These are phyloP conservation scores for Penicillium sp. DNA, from an alignment of 2,329 filamentous ascomycete species.

Conservation along the genomic window DNA sequence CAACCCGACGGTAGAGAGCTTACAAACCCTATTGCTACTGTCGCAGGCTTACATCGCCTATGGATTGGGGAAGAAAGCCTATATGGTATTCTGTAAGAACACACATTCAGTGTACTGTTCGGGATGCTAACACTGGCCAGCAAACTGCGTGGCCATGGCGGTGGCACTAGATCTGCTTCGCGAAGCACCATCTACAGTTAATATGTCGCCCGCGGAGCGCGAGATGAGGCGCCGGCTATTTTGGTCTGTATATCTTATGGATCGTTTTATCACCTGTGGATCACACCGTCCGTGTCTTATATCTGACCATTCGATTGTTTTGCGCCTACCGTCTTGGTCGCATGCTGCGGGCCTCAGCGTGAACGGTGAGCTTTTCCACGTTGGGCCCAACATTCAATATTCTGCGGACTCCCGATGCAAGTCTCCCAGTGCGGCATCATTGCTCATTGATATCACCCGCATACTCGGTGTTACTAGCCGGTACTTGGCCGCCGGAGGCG, in stretches of 20 bases:
- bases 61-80: conserved; percentile 76
- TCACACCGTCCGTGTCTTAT: conserved; percentile 78
- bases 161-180: conserved; percentile 75
- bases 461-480: conserved; percentile 78
- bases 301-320: conserved; percentile 66
- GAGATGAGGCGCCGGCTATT: conserved; percentile 76
- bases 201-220: conserved; percentile 62
- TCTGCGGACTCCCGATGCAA: conserved; percentile 64
- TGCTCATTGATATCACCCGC: conserved; percentile 78
- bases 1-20: conserved; percentile 70
- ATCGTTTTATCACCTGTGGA: conserved; percentile 75
- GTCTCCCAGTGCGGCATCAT: conserved; percentile 67
- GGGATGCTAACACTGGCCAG: conserved; percentile 39
- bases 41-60: conserved; percentile 70
- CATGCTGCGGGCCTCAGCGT: conserved; percentile 57
- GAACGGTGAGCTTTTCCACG: conserved; percentile 77
- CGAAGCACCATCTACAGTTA: conserved; percentile 61
- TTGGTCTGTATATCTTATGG: conserved; percentile 83
- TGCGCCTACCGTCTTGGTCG: conserved; percentile 71
- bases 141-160: conserved; percentile 73
- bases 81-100: conserved; percentile 70
- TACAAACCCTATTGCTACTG: conserved; percentile 71
- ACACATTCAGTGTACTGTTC: not conserved
- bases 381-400: conserved; percentile 70
- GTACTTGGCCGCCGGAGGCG: conserved; percentile 77